Evolutionary conservation across 2,329 filamentous ascomycete species (phyloP).

Genomic region (Mollisiaceae sp.): DNA sequence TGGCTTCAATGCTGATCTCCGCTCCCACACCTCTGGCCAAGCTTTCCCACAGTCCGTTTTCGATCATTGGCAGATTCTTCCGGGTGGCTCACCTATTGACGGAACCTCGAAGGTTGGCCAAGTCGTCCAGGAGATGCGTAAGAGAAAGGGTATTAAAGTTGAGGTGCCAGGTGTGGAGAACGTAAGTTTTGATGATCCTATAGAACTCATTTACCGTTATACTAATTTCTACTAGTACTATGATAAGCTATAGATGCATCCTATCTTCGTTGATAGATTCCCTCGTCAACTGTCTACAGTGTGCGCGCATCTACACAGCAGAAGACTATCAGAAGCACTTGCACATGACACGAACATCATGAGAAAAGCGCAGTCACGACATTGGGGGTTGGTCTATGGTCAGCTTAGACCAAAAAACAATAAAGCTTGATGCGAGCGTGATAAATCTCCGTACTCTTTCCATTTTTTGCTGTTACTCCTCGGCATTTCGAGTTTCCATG

Average conservation of each 20-base stretch:
- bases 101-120: slow-evolving; percentile 78
- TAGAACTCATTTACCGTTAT: slow-evolving; percentile 17
- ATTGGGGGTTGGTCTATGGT: slow-evolving; percentile 32
- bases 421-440: slow-evolving; percentile 36
- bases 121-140: slow-evolving; percentile 88
- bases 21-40: slow-evolving; percentile 91
- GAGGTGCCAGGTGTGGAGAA: slow-evolving; percentile 92
- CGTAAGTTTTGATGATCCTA: slow-evolving; percentile 66
- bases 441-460: slow-evolving; percentile 33
- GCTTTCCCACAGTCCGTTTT: slow-evolving; percentile 99
- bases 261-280: slow-evolving; percentile 41
- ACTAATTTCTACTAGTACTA: slow-evolving; percentile 76
- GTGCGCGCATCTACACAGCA: slow-evolving; percentile 33
- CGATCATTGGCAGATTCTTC: slow-evolving; percentile 97
- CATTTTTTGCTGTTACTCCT: slow-evolving; percentile 34
- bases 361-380: slow-evolving; percentile 35
- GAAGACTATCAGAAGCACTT: slow-evolving; percentile 33
- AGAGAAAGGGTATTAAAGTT: slow-evolving; percentile 99
- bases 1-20: slow-evolving; percentile 98
- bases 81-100: slow-evolving; percentile 92
- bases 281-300: slow-evolving; percentile 33
- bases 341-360: slow-evolving; percentile 33
- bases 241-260: slow-evolving; percentile 85
- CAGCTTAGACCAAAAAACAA: slow-evolving; percentile 37
- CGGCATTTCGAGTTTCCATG: slow-evolving; percentile 36